Base-by-base conservation (phyloP, 352 stramenopile species). In the Globisporangium alternatum region DNA sequence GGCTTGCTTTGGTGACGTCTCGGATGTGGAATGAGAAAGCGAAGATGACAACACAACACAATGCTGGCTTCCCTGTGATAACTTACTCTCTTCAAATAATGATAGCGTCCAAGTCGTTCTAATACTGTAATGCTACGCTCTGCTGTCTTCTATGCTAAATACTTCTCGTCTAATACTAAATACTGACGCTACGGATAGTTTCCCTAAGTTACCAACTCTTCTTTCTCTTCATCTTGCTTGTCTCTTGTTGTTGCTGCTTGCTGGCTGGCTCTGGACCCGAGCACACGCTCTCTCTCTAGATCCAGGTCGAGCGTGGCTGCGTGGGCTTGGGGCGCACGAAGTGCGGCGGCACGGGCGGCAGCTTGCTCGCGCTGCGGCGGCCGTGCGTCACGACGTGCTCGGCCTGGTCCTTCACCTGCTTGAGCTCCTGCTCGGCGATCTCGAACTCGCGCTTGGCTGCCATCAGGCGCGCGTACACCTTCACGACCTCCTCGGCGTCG, bases 391-490 rank as follows among this genome's bases (percentile, higher is more conserved):
- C 52, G 25, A 53, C 61, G 33, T 53, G 52, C 52, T 62, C 61
- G 2, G 55, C 61, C 43, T 67, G 61, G 13, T 51, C 57, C 61
- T 67, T 41, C 53, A 67, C 61, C 52, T 67, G 61, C 51, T 57
- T 67, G 19, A 67, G 53, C 61, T 67, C 61, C 53, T 62, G 61
- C 44, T 67, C 61, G 5, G 61, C 61, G 43, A 67, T 45, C 54
- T 67, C 61, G 30, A 67, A 67, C 53, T 67, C 53, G 43, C 61
- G 61, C 61, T 67, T 67, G 6, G 61, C 61, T 1, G 53, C 61
- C 61, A 67, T 67, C 52, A 67, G 43, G 7, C 61, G 61, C 43
- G 61, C 61, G 53, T 67, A 67, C 53, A 67, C 61, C n/a, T 67
- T 67, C n/a, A 67, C 61, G 21, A 67, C 61, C 30, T 67, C 61